phyloP scores from a whole-genome alignment of 2,329 filamentous ascomycete genomes.

The Colletotrichum lentis region DNA sequence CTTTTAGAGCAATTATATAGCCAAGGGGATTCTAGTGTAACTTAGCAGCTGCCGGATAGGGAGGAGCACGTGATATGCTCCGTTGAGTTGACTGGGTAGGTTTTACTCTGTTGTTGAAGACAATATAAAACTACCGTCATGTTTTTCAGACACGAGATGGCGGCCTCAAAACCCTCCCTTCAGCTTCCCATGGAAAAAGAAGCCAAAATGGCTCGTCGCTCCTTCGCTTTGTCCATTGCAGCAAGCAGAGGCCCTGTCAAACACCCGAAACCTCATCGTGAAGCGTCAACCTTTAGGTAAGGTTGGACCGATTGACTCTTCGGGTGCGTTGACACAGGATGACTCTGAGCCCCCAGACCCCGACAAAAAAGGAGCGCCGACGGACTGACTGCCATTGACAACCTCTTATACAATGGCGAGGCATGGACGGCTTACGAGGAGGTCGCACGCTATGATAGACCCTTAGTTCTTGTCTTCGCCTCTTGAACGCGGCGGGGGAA shows the following conservation, averaged over 20 bases:
- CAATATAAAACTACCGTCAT: too few relatives aligned
- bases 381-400: slow-evolving; percentile 8
- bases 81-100: too few relatives aligned
- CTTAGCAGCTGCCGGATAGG: too few relatives aligned
- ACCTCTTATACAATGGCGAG: slow-evolving; percentile 13
- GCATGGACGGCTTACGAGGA: slow-evolving; percentile 19
- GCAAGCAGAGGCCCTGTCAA: slow-evolving; percentile 2
- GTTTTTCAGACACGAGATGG: too few relatives aligned
- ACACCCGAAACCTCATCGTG: slow-evolving; percentile 3
- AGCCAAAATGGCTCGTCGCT: too few relatives aligned
- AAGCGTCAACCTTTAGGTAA: neutral
- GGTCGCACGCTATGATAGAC: slow-evolving; percentile 11
- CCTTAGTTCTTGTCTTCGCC: neutral
- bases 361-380: slow-evolving; percentile 3
- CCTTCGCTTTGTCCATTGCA: neutral
- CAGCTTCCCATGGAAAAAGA: too few relatives aligned
- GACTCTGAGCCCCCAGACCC: neutral
- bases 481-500: slow-evolving; percentile 11
- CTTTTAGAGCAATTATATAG: too few relatives aligned
- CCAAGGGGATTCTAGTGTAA: too few relatives aligned
- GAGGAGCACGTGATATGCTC: too few relatives aligned
- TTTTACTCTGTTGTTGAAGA: too few relatives aligned
- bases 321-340: neutral
- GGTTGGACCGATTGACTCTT: neutral
- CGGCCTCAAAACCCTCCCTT: too few relatives aligned